Evolutionary conservation across 805 yeast genomes (phyloP).

Genomic region (Metschnikowia colocasiae): DNA sequence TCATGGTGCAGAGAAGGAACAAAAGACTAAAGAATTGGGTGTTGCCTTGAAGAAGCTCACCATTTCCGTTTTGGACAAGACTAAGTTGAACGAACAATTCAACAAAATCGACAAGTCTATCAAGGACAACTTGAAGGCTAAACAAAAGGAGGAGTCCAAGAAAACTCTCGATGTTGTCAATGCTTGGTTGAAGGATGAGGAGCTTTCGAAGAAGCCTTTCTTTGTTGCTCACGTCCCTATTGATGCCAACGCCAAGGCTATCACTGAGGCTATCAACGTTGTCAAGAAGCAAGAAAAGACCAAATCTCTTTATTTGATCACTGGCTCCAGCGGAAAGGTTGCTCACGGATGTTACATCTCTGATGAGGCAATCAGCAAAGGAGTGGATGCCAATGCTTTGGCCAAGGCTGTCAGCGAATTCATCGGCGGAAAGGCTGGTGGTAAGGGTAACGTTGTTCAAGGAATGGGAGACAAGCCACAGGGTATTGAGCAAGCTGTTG

Average conservation of each 20-base stretch:
- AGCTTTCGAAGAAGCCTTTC: slow-evolving; percentile 45
- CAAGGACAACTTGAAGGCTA: slow-evolving; percentile 82
- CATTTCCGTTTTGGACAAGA: slow-evolving; percentile 79
- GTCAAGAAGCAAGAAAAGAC: slow-evolving; percentile 73
- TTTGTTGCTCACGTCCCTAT: slow-evolving; percentile 68
- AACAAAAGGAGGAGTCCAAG: slow-evolving; percentile 85
- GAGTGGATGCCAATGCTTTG: slow-evolving; percentile 71
- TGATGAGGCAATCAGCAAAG: slow-evolving; percentile 62
- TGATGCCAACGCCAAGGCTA: slow-evolving; percentile 85
- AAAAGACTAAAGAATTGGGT: slow-evolving; percentile 75
- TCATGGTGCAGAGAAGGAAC: slow-evolving; percentile 76
- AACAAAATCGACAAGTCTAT: slow-evolving; percentile 76
- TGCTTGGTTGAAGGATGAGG: slow-evolving; percentile 53
- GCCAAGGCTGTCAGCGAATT: slow-evolving; percentile 65
- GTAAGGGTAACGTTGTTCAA: slow-evolving; percentile 93
- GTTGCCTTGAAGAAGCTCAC: slow-evolving; percentile 78
- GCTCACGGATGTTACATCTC: slow-evolving; percentile 95
- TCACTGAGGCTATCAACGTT: slow-evolving; percentile 85
- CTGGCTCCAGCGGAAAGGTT: slow-evolving; percentile 69
- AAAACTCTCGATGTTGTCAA: slow-evolving; percentile 75
- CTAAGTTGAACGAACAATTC: slow-evolving; percentile 69
- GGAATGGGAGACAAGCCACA: slow-evolving; percentile 89
- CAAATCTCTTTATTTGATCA: slow-evolving; percentile 73
- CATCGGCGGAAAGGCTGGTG: slow-evolving; percentile 98
- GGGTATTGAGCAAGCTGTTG: slow-evolving; percentile 70